A percentile compares a stretch with the other conserved stretches of the same genome.
Evolutionary conservation across 106 monocot species (phyloP).

Genomic region (Dioscorea zingiberensis): DNA sequence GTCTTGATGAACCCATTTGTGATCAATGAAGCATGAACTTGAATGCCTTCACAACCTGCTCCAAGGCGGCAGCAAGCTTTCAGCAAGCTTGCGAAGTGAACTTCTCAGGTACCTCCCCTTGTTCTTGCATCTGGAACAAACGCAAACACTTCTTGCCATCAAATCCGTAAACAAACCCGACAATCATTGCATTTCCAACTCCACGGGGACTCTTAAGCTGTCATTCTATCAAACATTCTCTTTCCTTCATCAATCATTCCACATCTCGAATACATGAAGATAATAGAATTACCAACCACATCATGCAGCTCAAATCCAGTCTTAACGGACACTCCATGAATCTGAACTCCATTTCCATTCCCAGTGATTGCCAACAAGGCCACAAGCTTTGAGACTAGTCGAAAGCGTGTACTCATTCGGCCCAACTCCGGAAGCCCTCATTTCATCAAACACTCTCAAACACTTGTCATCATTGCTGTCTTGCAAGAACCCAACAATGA

Average conservation of each 20-base stretch:
- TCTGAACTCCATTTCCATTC: slow-evolving; percentile 28
- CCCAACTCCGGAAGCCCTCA: slow-evolving; percentile 14
- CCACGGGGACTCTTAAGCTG: slow-evolving; percentile 3
- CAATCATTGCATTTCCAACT: slow-evolving; percentile 53
- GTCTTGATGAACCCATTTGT: slow-evolving; percentile 11
- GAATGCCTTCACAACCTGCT: slow-evolving; percentile 15
- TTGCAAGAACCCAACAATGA: slow-evolving; percentile 29
- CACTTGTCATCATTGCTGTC: slow-evolving; percentile 6
- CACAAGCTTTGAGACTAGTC: slow-evolving; percentile 36
- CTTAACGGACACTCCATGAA: slow-evolving; percentile 35
- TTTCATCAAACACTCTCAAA: slow-evolving; percentile 12
- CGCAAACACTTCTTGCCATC: slow-evolving; percentile 15
- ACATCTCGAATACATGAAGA: slow-evolving; percentile 34
- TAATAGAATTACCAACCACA: slow-evolving; percentile 36
- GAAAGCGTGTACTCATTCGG: slow-evolving; percentile 52
- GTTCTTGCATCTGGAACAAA: slow-evolving; percentile 34
- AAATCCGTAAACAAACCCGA: slow-evolving; percentile 23
- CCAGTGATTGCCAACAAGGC: slow-evolving; percentile 2
- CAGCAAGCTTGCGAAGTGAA: slow-evolving; percentile 46
- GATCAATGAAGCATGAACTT: slow-evolving; percentile 34
- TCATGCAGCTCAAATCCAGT: slow-evolving; percentile 28
- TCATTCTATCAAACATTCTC: slow-evolving; percentile 11
- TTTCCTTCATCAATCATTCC: slow-evolving; percentile 15
- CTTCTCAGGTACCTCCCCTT: slow-evolving; percentile 23
- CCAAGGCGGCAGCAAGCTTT: slow-evolving; percentile 41